These are phyloP conservation scores for Cyphellophora europaea DNA, from an alignment of 2,329 filamentous ascomycete species.

Conservation along the genomic window DNA sequence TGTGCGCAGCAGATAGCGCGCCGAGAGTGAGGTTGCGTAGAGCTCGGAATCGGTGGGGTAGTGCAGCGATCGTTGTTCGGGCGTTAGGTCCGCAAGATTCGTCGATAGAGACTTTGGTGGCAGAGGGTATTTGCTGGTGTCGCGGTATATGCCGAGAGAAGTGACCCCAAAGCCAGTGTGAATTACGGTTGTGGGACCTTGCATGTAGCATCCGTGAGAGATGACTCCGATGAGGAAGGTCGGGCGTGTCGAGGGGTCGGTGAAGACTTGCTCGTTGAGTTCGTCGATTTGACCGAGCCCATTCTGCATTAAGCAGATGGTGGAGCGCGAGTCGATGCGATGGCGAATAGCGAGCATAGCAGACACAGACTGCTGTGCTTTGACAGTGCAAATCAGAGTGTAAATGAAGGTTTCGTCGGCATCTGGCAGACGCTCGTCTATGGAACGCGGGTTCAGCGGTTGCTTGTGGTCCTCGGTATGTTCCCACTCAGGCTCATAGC, in stretches of 20 bases:
- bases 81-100: slow-evolving; percentile 7
- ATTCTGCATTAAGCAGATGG: slow-evolving; percentile 68
- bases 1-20: slow-evolving; percentile 55
- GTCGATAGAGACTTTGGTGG: slow-evolving; percentile 7
- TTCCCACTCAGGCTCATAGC: slow-evolving; percentile 11
- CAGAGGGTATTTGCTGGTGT: slow-evolving; percentile 20
- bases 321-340: slow-evolving; percentile 58
- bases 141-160: slow-evolving; percentile 42
- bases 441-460: slow-evolving; percentile 9
- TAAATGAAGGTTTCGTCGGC: slow-evolving; percentile 46
- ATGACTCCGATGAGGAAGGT: slow-evolving; percentile 65
- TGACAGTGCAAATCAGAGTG: slow-evolving; percentile 71
- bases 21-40: slow-evolving; percentile 21
- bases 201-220: slow-evolving; percentile 47
- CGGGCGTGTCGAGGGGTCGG: slow-evolving; percentile 55
- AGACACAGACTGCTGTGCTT: slow-evolving; percentile 58
- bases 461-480: slow-evolving; percentile 5
- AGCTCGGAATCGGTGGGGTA: slow-evolving; percentile 17
- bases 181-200: slow-evolving; percentile 41
- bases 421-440: slow-evolving; percentile 9
- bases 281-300: slow-evolving; percentile 77
- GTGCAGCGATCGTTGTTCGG: slow-evolving; percentile 16
- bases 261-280: slow-evolving; percentile 62
- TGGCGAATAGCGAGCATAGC: slow-evolving; percentile 58
- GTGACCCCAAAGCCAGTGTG: slow-evolving; percentile 53